These are phyloP conservation scores for Jamesozyma rosinii DNA, from an alignment of 805 yeast species.

Conservation along the genomic window DNA sequence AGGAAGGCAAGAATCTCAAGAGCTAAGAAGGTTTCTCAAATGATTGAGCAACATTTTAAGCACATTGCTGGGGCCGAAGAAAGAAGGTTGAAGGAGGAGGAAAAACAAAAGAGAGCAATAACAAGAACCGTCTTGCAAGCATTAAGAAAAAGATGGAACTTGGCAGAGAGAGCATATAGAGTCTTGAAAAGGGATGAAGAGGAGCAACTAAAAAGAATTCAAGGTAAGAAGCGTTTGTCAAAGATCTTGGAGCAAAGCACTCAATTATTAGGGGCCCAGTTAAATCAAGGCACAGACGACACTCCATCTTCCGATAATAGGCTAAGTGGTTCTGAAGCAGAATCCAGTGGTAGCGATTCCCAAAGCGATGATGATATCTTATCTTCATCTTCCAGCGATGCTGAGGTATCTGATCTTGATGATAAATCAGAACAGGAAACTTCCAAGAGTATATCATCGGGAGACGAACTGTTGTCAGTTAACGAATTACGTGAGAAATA, in stretches of 20 bases:
- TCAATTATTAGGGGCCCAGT: constrained; percentile 77
- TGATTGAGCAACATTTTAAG: constrained; percentile 81
- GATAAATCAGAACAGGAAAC: constrained; percentile 8
- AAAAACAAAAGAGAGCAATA: constrained; percentile 53
- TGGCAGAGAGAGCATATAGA: constrained; percentile 74
- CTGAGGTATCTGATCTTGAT: constrained; percentile 4
- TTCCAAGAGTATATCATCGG: constrained; percentile 23
- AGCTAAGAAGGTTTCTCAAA: constrained; percentile 62
- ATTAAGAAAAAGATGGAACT: constrained; percentile 81
- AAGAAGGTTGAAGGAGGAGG: constrained; percentile 64
- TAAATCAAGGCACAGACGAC: constrained; percentile 35
- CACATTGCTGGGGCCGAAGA: constrained; percentile 84
- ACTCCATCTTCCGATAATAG: constrained; percentile 11
- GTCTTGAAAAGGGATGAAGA: constrained; percentile 67
- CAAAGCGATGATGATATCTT: constrained; percentile 12
- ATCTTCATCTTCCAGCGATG: constrained; percentile 12
- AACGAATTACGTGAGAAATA: constrained; percentile 39
- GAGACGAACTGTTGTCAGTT: constrained; percentile 30
- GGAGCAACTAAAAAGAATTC: constrained; percentile 67
- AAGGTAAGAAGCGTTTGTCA: constrained; percentile 79
- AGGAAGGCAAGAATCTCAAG: constrained; percentile 56
- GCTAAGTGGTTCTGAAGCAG: constrained; percentile 2
- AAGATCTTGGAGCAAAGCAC: constrained; percentile 88
- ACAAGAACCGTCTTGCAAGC: constrained; percentile 79
- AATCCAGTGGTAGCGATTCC: constrained; percentile 16